Percentiles rank a stretch among this genome's conserved stretches.
These are phyloP conservation scores for Leucosporidium scottii DNA, from an alignment of 768 basidiomycete genomes.

Conservation along the genomic window DNA sequence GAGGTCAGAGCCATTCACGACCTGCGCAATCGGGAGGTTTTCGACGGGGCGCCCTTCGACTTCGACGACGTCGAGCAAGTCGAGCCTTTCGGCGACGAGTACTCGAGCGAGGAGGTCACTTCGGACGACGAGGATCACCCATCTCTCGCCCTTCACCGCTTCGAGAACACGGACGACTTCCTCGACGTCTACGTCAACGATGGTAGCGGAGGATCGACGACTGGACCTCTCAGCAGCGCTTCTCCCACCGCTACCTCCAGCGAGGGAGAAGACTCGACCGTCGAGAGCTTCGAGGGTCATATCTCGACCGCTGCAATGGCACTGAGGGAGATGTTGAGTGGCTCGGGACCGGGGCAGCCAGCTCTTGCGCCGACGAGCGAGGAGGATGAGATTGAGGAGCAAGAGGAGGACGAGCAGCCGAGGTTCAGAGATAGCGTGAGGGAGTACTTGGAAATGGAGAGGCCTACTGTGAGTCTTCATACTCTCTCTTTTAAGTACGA, in stretches of 20 bases:
- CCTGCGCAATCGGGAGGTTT: neutral
- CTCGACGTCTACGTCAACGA: neutral
- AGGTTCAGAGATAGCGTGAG: slow-evolving; percentile 13
- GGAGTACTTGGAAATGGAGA: slow-evolving; percentile 19
- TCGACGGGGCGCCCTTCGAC: slow-evolving; percentile 5
- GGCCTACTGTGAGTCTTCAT: slow-evolving; percentile 10
- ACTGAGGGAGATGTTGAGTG: slow-evolving; percentile 9
- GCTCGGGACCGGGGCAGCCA: neutral
- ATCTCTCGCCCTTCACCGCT: neutral
- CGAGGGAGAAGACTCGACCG: slow-evolving; percentile 7
- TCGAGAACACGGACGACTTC: neutral
- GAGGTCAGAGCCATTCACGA: neutral
- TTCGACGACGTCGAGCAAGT: neutral
- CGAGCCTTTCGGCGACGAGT: neutral
- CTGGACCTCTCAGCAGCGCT: neutral
- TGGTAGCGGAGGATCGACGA: no score
- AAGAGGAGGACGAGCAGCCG: slow-evolving; percentile 4
- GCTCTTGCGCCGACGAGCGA: neutral
- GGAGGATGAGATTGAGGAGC: neutral
- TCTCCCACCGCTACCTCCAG: neutral
- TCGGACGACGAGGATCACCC: neutral
- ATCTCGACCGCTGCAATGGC: slow-evolving; percentile 14
- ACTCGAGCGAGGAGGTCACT: neutral
- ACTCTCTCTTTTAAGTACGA: neutral
- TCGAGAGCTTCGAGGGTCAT: slow-evolving; percentile 17